A percentile compares a stretch with the other conserved stretches of the same genome.
Conservation (phyloP, 1,284 basidiomycete genomes). For the Neonothopanus nambi region DNA sequence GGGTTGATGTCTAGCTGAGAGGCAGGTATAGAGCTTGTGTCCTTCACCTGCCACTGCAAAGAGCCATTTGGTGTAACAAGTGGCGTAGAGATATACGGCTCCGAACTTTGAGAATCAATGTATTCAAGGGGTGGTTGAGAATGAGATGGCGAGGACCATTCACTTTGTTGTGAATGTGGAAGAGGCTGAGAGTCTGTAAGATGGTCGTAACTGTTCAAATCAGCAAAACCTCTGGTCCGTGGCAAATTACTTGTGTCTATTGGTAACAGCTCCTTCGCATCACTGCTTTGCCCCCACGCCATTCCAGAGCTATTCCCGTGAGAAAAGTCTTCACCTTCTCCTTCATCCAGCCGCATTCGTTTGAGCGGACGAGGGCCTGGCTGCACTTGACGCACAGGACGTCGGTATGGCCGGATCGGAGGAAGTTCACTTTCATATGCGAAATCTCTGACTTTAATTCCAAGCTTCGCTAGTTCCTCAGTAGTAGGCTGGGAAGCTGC, state of each 20-base stretch:
- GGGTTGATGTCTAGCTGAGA: constrained; percentile 39
- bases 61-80: constrained; percentile 56
- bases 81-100: constrained; percentile 49
- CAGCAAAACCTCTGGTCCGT: constrained; percentile 30
- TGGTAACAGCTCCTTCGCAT: constrained; percentile 34
- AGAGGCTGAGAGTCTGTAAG: constrained; percentile 15
- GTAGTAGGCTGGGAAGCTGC: constrained; percentile 35
- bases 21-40: constrained; percentile 34
- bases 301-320: not conserved
- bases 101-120: constrained; percentile 43
- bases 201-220: constrained; percentile 27
- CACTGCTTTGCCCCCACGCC: constrained; percentile 22
- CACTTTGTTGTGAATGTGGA: constrained; percentile 18
- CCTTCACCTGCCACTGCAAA: constrained; percentile 40
- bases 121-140: constrained; percentile 26
- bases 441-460: constrained; percentile 73
- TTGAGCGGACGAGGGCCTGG: constrained; percentile 39
- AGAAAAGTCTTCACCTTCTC: constrained; percentile 22
- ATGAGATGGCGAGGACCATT: constrained; percentile 11
- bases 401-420: constrained; percentile 50
- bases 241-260: constrained; percentile 32
- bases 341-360: constrained; percentile 34
- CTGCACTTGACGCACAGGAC: constrained; percentile 39
- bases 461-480: constrained; percentile 41
- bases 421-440: constrained; percentile 66